Conservation (phyloP, 1,139 yeast genomes). For the Scheffersomyces cryptocercus region DNA sequence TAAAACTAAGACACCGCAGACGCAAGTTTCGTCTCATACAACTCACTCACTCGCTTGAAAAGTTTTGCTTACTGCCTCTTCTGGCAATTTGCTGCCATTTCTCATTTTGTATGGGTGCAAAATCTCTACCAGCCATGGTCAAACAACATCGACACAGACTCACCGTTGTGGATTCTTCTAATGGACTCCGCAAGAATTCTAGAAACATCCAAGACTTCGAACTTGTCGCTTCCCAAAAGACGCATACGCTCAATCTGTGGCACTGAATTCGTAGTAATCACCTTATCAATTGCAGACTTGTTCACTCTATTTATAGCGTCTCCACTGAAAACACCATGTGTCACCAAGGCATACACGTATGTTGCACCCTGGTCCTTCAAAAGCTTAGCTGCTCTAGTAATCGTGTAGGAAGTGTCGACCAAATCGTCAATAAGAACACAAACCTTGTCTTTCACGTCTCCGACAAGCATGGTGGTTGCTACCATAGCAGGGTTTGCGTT, state of each 20-base stretch:
- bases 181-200: conserved; percentile 91
- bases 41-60: too few relatives aligned
- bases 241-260: conserved; percentile 68
- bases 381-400: conserved; percentile 87
- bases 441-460: conserved; percentile 81
- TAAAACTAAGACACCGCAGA: too few relatives aligned
- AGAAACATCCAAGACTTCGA: conserved; percentile 87
- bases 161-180: conserved; percentile 95
- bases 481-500: conserved; percentile 20
- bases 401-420: conserved; percentile 91
- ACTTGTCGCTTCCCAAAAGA: conserved; percentile 55
- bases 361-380: conserved; percentile 92
- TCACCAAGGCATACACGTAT: conserved; percentile 81
- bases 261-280: conserved; percentile 90
- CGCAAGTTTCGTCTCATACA: too few relatives aligned
- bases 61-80: too few relatives aligned
- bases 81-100: too few relatives aligned
- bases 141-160: conserved; percentile 88
- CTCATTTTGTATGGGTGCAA: too few relatives aligned
- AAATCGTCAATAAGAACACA: conserved; percentile 91
- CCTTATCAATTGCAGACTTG: conserved; percentile 72
- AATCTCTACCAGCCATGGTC: conserved; percentile 70
- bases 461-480: conserved; percentile 88
- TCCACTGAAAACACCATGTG: conserved; percentile 93
- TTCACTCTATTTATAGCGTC: conserved; percentile 78